These are phyloP conservation scores for Simplicillium aogashimaense DNA, from an alignment of 2,329 filamentous ascomycete genomes.

Conservation along the genomic window DNA sequence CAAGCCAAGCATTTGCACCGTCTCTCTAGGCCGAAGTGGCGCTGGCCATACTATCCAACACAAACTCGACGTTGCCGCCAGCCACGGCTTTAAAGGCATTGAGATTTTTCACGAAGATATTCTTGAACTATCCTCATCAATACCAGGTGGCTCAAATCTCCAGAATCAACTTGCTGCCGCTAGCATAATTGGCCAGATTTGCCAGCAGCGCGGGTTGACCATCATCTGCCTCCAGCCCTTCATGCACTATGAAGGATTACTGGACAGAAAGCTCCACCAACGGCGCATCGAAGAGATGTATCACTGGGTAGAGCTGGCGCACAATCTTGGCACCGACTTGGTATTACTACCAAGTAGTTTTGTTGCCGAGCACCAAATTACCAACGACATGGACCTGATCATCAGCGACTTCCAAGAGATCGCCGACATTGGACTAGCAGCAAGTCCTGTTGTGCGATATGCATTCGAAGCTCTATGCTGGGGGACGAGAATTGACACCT, in stretches of 20 bases:
- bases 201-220: slow-evolving; percentile 39
- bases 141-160: slow-evolving; percentile 25
- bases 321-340: slow-evolving; percentile 55
- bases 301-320: slow-evolving; percentile 60
- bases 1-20: slow-evolving; percentile 61
- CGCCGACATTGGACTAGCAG: slow-evolving; percentile 52
- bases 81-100: slow-evolving; percentile 57
- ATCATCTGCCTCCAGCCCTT: slow-evolving; percentile 69
- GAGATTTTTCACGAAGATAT: slow-evolving; percentile 76
- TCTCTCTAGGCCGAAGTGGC: slow-evolving; percentile 62
- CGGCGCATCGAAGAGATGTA: slow-evolving; percentile 51
- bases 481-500: slow-evolving; percentile 58
- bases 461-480: slow-evolving; percentile 64
- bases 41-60: slow-evolving; percentile 57
- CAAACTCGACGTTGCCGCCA: slow-evolving; percentile 59
- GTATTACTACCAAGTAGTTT: slow-evolving; percentile 69
- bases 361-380: slow-evolving; percentile 36
- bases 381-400: slow-evolving; percentile 42
- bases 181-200: slow-evolving; percentile 43
- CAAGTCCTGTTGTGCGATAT: slow-evolving; percentile 49
- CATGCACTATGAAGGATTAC: slow-evolving; percentile 64
- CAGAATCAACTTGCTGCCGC: slow-evolving; percentile 48
- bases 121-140: slow-evolving; percentile 42
- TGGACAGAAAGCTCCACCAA: slow-evolving; percentile 49
- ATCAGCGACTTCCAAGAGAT: slow-evolving; percentile 50